These are phyloP conservation scores for Verticillium longisporum DNA, from an alignment of 2,329 filamentous ascomycete genomes.

Conservation along the genomic window DNA sequence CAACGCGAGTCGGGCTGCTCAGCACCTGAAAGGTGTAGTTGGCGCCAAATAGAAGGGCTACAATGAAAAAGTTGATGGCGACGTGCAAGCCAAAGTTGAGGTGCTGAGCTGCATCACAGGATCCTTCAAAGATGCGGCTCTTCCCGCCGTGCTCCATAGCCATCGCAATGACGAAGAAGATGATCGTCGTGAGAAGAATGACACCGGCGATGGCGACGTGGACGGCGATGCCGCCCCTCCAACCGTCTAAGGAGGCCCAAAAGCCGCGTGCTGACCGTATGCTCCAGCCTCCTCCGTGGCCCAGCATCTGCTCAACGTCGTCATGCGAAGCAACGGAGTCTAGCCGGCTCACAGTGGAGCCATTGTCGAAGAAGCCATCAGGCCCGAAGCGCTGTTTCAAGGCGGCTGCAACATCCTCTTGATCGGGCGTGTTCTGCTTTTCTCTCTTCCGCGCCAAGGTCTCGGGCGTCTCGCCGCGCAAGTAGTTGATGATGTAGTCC, in stretches of 20 bases:
- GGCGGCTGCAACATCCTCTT: constrained; percentile 19
- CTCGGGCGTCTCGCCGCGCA: constrained; percentile 49
- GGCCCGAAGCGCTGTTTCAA: not conserved
- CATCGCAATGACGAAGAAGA: constrained; percentile 30
- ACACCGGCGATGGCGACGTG: constrained; percentile 33
- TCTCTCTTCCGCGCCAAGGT: constrained; percentile 38
- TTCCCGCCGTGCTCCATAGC: constrained; percentile 25
- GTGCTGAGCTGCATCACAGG: constrained; percentile 25
- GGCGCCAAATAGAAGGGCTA: constrained; percentile 38
- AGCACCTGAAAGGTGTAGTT: constrained; percentile 51
- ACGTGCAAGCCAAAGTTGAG: constrained; percentile 36
- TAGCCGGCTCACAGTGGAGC: not conserved
- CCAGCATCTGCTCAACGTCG: constrained; percentile 9
- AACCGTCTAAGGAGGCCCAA: constrained; percentile 28
- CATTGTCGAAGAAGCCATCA: constrained; percentile 7
- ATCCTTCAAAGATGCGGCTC: constrained; percentile 29
- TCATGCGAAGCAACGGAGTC: constrained; percentile 2
- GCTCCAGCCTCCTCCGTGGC: constrained; percentile 10
- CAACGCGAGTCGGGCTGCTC: constrained; percentile 42
- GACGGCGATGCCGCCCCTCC: constrained; percentile 41
- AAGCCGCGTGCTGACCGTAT: constrained; percentile 14
- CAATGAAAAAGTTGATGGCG: constrained; percentile 33
- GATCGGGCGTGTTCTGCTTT: constrained; percentile 21
- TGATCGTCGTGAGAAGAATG: constrained; percentile 27
- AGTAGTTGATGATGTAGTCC: constrained; percentile 49